Conservation (phyloP, 306 rosid species). For the Rosa multiflora region DNA sequence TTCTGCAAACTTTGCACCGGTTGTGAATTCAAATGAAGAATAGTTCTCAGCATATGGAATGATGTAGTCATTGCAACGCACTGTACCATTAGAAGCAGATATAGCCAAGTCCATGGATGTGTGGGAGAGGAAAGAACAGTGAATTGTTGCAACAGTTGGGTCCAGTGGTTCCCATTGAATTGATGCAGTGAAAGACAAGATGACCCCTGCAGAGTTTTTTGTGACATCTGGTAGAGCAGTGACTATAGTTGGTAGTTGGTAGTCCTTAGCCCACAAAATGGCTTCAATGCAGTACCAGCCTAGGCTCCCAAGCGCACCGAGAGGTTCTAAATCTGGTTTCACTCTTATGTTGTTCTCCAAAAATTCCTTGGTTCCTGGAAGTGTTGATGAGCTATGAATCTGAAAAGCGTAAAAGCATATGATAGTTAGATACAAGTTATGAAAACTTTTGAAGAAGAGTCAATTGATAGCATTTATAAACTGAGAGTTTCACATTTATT, state of each 20-base stretch:
- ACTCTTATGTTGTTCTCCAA: slow-evolving; percentile 58
- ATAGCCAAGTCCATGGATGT: slow-evolving; percentile 63
- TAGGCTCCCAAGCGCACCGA: slow-evolving; percentile 71
- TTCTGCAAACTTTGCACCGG: slow-evolving; percentile 56
- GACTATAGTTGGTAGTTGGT: slow-evolving; percentile 52
- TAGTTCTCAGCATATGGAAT: slow-evolving; percentile 57
- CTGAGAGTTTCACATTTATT: no score
- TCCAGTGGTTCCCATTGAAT: slow-evolving; percentile 53
- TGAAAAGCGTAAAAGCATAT: slow-evolving; percentile 8
- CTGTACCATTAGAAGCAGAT: slow-evolving; percentile 50
- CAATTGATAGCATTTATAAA: neutral
- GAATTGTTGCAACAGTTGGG: slow-evolving; percentile 50
- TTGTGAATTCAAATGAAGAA: slow-evolving; percentile 52
- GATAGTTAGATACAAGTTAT: neutral
- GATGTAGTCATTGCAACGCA: slow-evolving; percentile 55
- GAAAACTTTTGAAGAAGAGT: neutral
- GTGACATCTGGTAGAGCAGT: slow-evolving; percentile 52
- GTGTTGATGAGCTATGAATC: slow-evolving; percentile 74
- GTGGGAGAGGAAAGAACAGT: slow-evolving; percentile 69
- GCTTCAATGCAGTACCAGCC: slow-evolving; percentile 85
- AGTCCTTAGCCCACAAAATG: slow-evolving; percentile 66
- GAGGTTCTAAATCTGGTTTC: slow-evolving; percentile 60
- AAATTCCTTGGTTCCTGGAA: slow-evolving; percentile 38
- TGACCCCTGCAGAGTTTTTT: slow-evolving; percentile 52
- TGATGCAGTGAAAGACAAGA: slow-evolving; percentile 56